A percentile compares a stretch with the other conserved stretches of the same genome.
Evolutionary conservation across 2,329 filamentous ascomycete species (phyloP).

Genomic region (Huntiella decipiens): DNA sequence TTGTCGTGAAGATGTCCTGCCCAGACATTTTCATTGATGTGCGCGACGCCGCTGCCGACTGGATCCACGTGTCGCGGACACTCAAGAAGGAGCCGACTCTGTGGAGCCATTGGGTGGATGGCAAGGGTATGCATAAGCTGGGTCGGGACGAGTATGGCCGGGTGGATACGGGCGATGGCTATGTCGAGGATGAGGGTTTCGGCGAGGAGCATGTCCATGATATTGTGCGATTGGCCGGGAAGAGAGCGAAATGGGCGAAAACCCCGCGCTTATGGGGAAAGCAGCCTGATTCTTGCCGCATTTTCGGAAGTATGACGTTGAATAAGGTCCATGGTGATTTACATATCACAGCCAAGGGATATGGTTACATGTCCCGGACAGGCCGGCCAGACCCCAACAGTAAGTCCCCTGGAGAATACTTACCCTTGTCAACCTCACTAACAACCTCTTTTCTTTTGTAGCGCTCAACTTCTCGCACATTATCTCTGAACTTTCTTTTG

Average conservation of each 20-base stretch:
- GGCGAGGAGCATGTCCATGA: slow-evolving; percentile 78
- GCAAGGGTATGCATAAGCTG: slow-evolving; percentile 43
- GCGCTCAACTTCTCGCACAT: slow-evolving; percentile 97
- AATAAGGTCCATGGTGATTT: slow-evolving; percentile 98
- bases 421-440: neutral
- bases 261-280: slow-evolving; percentile 46
- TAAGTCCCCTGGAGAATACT: slow-evolving; percentile 25
- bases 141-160: slow-evolving; percentile 36
- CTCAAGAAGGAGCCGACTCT: slow-evolving; percentile 58
- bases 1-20: slow-evolving; percentile 82
- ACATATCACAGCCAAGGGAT: slow-evolving; percentile 85
- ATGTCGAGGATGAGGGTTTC: slow-evolving; percentile 49
- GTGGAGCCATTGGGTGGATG: slow-evolving; percentile 67
- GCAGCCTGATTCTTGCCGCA: slow-evolving; percentile 55
- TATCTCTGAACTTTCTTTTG: slow-evolving; percentile 89
- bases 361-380: slow-evolving; percentile 71
- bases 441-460: slow-evolving; percentile 10
- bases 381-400: slow-evolving; percentile 63
- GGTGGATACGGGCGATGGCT: slow-evolving; percentile 32
- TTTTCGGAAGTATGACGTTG: slow-evolving; percentile 75
- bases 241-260: slow-evolving; percentile 50
- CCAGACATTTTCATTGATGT: slow-evolving; percentile 85
- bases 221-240: slow-evolving; percentile 53
- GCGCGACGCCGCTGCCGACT: slow-evolving; percentile 83
- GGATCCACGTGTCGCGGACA: slow-evolving; percentile 61